Conservation (phyloP, 1,139 yeast species). For the Hansenula sp. region DNA sequence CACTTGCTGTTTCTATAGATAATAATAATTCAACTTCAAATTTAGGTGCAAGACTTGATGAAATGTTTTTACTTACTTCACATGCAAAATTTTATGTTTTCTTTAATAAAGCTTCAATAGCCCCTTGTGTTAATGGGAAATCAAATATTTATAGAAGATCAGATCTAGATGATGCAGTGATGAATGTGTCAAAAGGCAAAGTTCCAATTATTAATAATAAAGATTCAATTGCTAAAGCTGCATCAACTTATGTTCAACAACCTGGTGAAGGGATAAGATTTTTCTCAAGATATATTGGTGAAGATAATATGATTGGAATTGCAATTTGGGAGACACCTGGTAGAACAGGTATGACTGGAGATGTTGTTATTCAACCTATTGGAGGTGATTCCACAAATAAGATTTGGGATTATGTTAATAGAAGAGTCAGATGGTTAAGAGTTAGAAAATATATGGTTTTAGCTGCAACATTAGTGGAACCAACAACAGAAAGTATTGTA, state of each 20-base stretch:
- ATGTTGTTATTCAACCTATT: constrained; percentile 76
- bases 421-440: constrained; percentile 82
- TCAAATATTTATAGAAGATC: constrained; percentile 73
- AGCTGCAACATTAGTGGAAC: constrained; percentile 80
- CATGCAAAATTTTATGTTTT: constrained; percentile 83
- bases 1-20: constrained; percentile 49
- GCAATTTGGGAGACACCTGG: constrained; percentile 76
- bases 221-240: constrained; percentile 23
- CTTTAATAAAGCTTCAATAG: constrained; percentile 69
- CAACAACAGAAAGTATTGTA: constrained; percentile 75
- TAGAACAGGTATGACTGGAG: constrained; percentile 75
- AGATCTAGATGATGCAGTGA: constrained; percentile 64
- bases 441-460: constrained; percentile 89
- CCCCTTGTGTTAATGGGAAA: constrained; percentile 94
- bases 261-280: constrained; percentile 44
- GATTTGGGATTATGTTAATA: constrained; percentile 50
- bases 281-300: constrained; percentile 83
- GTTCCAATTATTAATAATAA: constrained; percentile 25
- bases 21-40: constrained; percentile 19
- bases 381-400: constrained; percentile 30
- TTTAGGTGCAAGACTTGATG: constrained; percentile 74
- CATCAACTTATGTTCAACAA: constrained; percentile 7
- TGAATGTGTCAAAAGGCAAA: constrained; percentile 25
- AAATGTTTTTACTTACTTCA: constrained; percentile 78
- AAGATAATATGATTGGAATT: constrained; percentile 89